Evolutionary conservation across 148 eudicot genomes (phyloP), one percentile per base, ranked within the genome.

Genomic region (Tetragonia tetragonoides): DNA sequence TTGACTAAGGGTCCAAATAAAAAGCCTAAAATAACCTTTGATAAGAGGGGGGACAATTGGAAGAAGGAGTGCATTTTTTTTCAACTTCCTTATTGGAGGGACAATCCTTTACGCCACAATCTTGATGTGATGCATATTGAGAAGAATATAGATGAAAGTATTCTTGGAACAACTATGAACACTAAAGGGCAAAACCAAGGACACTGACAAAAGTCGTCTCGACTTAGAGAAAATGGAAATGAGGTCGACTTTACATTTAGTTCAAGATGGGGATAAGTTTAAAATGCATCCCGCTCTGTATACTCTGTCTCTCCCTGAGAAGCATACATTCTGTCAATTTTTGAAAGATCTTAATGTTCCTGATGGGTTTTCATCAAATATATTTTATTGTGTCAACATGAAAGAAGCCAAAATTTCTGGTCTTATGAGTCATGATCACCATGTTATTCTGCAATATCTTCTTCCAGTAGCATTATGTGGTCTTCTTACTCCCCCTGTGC

Each of bases 121-220:
- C 10, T 74, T 1, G 77, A 74, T 6, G 54, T 21, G 51, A 74
- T 74, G 77, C 75, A 56, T 11, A 56, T 72, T 54, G 75, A 72
- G 28, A 72, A 71, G 12, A 72, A 72, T 40, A 72, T 72, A 16
- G 54, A 64, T 57, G 75, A 72, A 9, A 72, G 15, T 8, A 54
- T 72, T 56, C 66, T 73, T 10, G 66, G 51, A 5, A 60, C 67
- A 2, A 39, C 39, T 9, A 59, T 61, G 66, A 61, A 74, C 18
- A 20, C 60, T 1, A 59, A 60, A 14, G 76, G 66, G 3, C n/a
- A 72, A 72, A 40, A 72, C 47, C 3, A 72, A 72, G 21, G 75
- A 72, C 28, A 60, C 34, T 60, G 1, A 40, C 9, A 74, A 74
- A 10, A 24, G 53, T 6, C 66, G 67, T 42, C 37, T 40, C 1